These are phyloP conservation scores for thale cress (Arabidopsis thaliana) DNA, from an alignment of 345 rosid genomes.

Conservation along the genomic window TAIR10.1 NC_003075.7:12076501-12077000, in stretches of 20 bases:
- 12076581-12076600: background rate
- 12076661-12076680: conserved; percentile 15
- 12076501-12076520: background rate
- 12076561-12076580: background rate
- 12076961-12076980: conserved; percentile 10
- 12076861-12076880: background rate
- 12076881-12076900: background rate
- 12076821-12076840: conserved; percentile 13
- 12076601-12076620: background rate
- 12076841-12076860: background rate
- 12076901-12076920: background rate
- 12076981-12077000: background rate
- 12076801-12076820: conserved; percentile 24
- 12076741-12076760: conserved; percentile 11
- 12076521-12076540: background rate
- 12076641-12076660: conserved; percentile 19
- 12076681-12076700: conserved; percentile 25
- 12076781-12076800: conserved; percentile 22
- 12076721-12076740: conserved; percentile 9
- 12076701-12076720: conserved; percentile 9
- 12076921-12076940: background rate
- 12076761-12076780: conserved; percentile 19
- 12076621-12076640: background rate
- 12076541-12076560: background rate
- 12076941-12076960: conserved; percentile 13